These are phyloP conservation scores for Peziza echinospora DNA, from an alignment of 495 filamentous ascomycete species.

Conservation along the genomic window DNA sequence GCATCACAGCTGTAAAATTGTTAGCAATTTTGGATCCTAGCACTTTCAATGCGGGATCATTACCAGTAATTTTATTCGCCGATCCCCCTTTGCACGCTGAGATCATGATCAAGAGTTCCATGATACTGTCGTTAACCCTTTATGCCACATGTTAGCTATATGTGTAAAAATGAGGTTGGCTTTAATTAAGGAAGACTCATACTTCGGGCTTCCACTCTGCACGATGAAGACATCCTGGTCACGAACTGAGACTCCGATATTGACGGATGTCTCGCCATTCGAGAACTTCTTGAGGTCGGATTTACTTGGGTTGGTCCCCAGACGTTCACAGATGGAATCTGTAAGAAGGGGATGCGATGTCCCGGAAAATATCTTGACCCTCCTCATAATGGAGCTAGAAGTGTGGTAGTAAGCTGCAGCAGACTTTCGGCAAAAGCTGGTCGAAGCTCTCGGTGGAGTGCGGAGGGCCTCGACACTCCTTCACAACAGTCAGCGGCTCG, in stretches of 20 bases:
- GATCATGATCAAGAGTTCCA: constrained; percentile 98
- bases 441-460: constrained; percentile 1
- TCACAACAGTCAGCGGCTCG: too few relatives aligned
- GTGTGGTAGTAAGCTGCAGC: not conserved
- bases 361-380: constrained; percentile 49
- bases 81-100: constrained; percentile 95
- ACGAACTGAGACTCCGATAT: constrained; percentile 77
- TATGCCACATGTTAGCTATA: constrained; percentile 5
- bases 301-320: constrained; percentile 42
- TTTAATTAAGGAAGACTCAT: too few relatives aligned
- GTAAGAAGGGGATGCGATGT: constrained; percentile 46
- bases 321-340: constrained; percentile 48
- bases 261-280: constrained; percentile 91
- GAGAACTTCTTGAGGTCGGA: constrained; percentile 48
- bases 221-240: constrained; percentile 98
- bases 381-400: constrained; percentile 30
- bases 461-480: constrained; percentile 22
- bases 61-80: constrained; percentile 91
- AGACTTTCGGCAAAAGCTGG: constrained; percentile 1
- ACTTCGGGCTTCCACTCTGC: constrained; percentile 79
- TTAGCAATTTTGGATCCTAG: constrained; percentile 9
- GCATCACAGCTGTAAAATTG: constrained; percentile 57
- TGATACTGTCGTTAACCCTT: constrained; percentile 86
- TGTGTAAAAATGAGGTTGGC: too few relatives aligned
- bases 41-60: constrained; percentile 11